These are phyloP conservation scores for Tilletia indica DNA, from an alignment of 1,284 basidiomycete genomes.

Conservation along the genomic window DNA sequence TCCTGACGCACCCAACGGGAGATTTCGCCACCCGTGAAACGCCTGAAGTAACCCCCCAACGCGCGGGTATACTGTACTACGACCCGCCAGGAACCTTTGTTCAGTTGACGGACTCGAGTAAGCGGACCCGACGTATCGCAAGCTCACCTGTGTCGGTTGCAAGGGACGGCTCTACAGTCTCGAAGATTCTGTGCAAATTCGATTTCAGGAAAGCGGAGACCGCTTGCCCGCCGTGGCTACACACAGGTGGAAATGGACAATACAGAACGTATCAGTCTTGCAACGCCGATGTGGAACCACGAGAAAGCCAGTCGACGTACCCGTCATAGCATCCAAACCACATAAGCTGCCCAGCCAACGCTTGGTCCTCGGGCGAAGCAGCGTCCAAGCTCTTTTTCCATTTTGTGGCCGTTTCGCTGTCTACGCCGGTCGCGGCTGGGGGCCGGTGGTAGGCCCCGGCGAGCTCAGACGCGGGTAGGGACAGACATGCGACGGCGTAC, in stretches of 20 bases:
- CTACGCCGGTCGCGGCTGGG: neutral
- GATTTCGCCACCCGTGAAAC: slow-evolving; percentile 46
- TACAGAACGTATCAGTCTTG: too few relatives aligned
- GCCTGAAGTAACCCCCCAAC: slow-evolving; percentile 50
- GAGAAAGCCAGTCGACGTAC: neutral
- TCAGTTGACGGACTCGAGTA: too few relatives aligned
- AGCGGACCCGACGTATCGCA: too few relatives aligned
- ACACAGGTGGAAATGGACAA: neutral
- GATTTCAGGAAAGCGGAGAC: slow-evolving; percentile 44
- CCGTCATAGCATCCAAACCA: slow-evolving; percentile 55
- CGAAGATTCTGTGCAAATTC: slow-evolving; percentile 47
- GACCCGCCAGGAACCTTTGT: too few relatives aligned
- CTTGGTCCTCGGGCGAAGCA: slow-evolving; percentile 38
- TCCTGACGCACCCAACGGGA: slow-evolving; percentile 48
- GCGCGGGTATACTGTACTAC: slow-evolving; percentile 46
- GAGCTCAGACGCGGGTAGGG: slow-evolving; percentile 39
- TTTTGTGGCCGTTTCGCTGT: neutral
- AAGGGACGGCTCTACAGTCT: slow-evolving; percentile 41
- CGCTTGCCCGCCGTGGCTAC: slow-evolving; percentile 35
- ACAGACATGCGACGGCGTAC: slow-evolving; percentile 43
- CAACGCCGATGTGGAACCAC: too few relatives aligned
- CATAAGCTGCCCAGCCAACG: slow-evolving; percentile 47
- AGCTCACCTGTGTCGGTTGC: slow-evolving; percentile 39
- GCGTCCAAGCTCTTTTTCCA: slow-evolving; percentile 25
- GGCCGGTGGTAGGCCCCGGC: slow-evolving; percentile 27